Conservation (phyloP, 345 rosid genomes). For the Isatis tinctoria region DNA sequence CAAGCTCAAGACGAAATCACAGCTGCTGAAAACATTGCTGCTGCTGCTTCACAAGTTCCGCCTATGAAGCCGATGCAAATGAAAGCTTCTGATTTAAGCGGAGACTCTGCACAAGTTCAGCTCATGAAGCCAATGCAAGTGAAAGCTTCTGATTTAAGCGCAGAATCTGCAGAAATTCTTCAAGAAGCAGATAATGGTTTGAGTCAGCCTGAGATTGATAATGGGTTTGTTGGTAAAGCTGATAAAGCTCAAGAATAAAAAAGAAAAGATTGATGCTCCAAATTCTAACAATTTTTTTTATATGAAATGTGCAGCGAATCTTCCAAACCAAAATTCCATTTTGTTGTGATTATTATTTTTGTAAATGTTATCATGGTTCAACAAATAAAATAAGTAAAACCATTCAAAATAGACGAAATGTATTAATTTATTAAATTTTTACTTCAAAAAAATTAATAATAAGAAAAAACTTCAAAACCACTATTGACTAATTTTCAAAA, state of each 20-base stretch:
- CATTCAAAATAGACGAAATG: too few species aligned
- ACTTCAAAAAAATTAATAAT: too few species aligned
- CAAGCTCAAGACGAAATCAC: conserved; percentile 64
- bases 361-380: not conserved
- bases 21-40: conserved; percentile 55
- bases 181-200: conserved; percentile 23
- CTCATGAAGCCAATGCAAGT: conserved; percentile 21
- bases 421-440: too few species aligned
- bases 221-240: conserved; percentile 34
- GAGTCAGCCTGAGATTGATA: conserved; percentile 33
- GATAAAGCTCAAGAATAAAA: conserved; percentile 26
- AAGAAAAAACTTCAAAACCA: too few species aligned
- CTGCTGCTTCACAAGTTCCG: conserved; percentile 47
- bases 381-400: too few species aligned
- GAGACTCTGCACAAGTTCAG: conserved; percentile 16
- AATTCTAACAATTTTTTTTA: not conserved
- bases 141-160: conserved; percentile 22
- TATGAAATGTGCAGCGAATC: not conserved
- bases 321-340: not conserved
- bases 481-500: too few species aligned
- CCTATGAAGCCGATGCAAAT: conserved; percentile 30
- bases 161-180: conserved; percentile 14
- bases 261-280: not conserved
- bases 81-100: conserved; percentile 23
- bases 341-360: not conserved